Evolutionary conservation across 352 stramenopile species (phyloP).

Genomic region (Plasmopara muralis): DNA sequence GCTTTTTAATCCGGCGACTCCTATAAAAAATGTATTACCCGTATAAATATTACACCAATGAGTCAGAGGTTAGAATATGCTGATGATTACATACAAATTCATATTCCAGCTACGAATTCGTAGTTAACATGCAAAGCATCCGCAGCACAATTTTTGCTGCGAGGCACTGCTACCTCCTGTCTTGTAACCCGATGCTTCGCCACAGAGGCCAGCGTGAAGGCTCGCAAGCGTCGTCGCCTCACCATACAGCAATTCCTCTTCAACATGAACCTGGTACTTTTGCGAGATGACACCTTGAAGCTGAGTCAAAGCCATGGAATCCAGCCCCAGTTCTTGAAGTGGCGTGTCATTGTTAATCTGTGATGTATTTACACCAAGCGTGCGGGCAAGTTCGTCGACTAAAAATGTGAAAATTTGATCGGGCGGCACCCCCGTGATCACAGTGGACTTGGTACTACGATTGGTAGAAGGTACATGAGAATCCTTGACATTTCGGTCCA

Average conservation of each 20-base stretch:
- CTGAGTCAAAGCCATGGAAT: slow-evolving; percentile 93
- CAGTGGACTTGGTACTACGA: slow-evolving; percentile 19
- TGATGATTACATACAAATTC: not conserved
- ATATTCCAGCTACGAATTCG: not conserved
- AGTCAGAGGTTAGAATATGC: no score
- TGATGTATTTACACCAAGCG: slow-evolving; percentile 46
- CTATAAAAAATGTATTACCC: no score
- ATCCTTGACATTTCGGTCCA: slow-evolving; percentile 19
- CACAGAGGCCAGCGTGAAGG: slow-evolving; percentile 67
- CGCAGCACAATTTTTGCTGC: slow-evolving; percentile 62
- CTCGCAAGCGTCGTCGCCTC: slow-evolving; percentile 82
- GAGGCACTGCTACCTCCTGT: slow-evolving; percentile 8
- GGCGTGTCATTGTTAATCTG: slow-evolving; percentile 45
- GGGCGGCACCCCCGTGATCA: slow-evolving; percentile 46
- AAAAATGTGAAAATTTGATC: slow-evolving; percentile 55
- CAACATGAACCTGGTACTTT: slow-evolving; percentile 86
- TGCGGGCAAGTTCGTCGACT: slow-evolving; percentile 46
- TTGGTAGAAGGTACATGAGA: slow-evolving; percentile 11
- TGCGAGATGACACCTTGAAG: slow-evolving; percentile 91
- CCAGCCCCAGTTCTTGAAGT: slow-evolving; percentile 81
- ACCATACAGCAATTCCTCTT: slow-evolving; percentile 90
- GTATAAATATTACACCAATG: no score
- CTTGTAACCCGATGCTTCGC: slow-evolving; percentile 20
- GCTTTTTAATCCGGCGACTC: no score
- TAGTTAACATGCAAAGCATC: slow-evolving; percentile 62